These are phyloP conservation scores for Nitzschia inconspicua DNA, from an alignment of 108 stramenopile genomes.

Conservation along the genomic window DNA sequence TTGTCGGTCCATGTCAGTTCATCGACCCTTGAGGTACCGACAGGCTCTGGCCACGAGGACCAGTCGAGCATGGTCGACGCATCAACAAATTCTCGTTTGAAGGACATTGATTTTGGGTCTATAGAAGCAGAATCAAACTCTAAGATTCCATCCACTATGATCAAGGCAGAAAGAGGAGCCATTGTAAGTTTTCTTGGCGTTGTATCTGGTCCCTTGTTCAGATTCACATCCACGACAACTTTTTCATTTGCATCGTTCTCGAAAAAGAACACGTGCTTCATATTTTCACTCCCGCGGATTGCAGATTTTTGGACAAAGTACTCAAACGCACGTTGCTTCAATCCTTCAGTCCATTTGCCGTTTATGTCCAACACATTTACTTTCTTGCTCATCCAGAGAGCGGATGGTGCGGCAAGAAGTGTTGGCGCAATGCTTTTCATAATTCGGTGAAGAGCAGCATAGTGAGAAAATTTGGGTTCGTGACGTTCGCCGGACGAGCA, in stretches of 20 bases:
- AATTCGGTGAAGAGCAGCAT: conserved; percentile 35
- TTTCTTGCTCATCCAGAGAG: conserved; percentile 14
- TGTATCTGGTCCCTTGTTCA: background rate
- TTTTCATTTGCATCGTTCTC: conserved; percentile 28
- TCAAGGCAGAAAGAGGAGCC: conserved; percentile 25
- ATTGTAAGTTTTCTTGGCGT: conserved; percentile 3
- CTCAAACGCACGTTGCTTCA: conserved; percentile 30
- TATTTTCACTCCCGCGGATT: background rate
- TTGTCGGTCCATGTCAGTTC: conserved; percentile 3
- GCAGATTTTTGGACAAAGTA: conserved; percentile 6
- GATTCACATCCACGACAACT: conserved; percentile 11
- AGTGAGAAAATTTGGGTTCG: conserved; percentile 56
- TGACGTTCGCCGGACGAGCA: conserved; percentile 47
- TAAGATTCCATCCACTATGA: conserved; percentile 30
- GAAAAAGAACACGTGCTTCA: conserved; percentile 27
- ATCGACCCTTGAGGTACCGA: conserved; percentile 12
- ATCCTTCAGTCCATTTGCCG: conserved; percentile 22
- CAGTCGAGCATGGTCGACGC: conserved; percentile 20
- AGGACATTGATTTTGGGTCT: conserved; percentile 17
- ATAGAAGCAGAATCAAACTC: conserved; percentile 37
- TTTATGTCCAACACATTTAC: conserved; percentile 12
- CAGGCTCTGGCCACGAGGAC: conserved; percentile 30
- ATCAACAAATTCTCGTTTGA: conserved; percentile 13
- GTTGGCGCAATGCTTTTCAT: conserved; percentile 31
- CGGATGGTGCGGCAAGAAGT: conserved; percentile 24